phyloP scores from a whole-genome alignment of 331 rosid genomes.

The Quercus tomentella region DNA sequence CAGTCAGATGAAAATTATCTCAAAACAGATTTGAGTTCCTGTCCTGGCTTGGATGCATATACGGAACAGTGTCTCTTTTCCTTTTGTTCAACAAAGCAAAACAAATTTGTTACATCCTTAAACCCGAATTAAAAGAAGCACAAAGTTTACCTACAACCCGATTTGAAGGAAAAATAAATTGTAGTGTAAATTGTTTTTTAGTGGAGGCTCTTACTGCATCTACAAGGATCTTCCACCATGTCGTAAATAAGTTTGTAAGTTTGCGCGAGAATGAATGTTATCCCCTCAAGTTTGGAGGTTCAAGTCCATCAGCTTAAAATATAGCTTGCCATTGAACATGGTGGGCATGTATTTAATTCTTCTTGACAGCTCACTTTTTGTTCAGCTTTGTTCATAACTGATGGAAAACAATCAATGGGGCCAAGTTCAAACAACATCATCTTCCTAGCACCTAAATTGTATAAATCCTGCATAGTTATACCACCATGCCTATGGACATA shows the following conservation, averaged over 20 bases:
- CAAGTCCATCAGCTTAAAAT: not conserved
- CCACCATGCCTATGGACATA: not conserved
- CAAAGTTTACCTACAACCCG: too few relatives aligned
- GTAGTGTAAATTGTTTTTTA: too few relatives aligned
- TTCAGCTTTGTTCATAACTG: not conserved
- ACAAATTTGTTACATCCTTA: not conserved
- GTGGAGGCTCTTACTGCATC: not conserved
- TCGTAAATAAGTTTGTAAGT: not conserved
- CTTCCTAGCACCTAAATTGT: not conserved
- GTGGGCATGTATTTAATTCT: not conserved
- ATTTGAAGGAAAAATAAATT: too few relatives aligned
- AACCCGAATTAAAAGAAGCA: not conserved
- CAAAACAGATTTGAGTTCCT: not conserved
- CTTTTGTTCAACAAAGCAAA: not conserved
- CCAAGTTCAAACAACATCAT: not conserved
- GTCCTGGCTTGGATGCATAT: not conserved
- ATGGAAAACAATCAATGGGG: not conserved
- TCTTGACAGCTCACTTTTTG: not conserved
- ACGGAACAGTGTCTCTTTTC: not conserved
- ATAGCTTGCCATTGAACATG: conserved; percentile 1
- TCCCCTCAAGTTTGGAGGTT: not conserved
- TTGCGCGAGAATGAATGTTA: not conserved
- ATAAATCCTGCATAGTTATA: not conserved
- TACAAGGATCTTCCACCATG: not conserved
- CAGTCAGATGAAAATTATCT: not conserved